Conservation (phyloP, 768 basidiomycete genomes). For the Rhodotorula diobovata region DNA sequence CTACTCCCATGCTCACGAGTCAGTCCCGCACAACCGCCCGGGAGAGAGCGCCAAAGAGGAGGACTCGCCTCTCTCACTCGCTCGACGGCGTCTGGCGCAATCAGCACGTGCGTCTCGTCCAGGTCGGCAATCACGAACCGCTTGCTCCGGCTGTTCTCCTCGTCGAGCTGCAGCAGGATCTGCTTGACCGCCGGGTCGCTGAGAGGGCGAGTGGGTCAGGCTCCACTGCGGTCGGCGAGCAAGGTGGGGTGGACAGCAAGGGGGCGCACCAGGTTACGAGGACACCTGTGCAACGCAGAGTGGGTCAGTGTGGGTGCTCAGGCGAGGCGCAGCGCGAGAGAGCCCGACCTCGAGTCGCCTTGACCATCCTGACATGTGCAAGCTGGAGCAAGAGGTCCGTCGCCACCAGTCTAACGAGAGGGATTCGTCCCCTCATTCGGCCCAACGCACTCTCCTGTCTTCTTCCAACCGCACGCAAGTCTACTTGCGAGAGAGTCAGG, state of each 20-base stretch:
- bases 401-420: no score
- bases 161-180: constrained; percentile 69
- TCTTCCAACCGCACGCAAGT: no score
- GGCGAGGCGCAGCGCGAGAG: rapidly evolving
- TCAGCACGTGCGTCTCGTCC: constrained; percentile 75
- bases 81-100: constrained; percentile 76
- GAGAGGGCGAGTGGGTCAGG: constrained; percentile 2
- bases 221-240: no score
- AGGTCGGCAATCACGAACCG: constrained; percentile 78
- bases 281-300: constrained; percentile 11
- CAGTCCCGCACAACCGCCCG: not conserved
- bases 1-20: not conserved
- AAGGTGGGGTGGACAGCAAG: not conserved
- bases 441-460: no score
- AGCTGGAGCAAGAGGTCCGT: not conserved
- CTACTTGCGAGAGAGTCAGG: not conserved
- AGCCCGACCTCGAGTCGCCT: constrained; percentile 33
- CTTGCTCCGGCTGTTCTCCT: constrained; percentile 53
- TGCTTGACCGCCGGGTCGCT: constrained; percentile 88
- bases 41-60: not conserved
- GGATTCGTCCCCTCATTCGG: no score
- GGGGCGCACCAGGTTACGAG: constrained; percentile 36
- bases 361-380: constrained; percentile 24
- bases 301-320: not conserved
- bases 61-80: constrained; percentile 50